Conservation (phyloP, 441 rosid genomes). For the Theobroma grandiflorum region DNA sequence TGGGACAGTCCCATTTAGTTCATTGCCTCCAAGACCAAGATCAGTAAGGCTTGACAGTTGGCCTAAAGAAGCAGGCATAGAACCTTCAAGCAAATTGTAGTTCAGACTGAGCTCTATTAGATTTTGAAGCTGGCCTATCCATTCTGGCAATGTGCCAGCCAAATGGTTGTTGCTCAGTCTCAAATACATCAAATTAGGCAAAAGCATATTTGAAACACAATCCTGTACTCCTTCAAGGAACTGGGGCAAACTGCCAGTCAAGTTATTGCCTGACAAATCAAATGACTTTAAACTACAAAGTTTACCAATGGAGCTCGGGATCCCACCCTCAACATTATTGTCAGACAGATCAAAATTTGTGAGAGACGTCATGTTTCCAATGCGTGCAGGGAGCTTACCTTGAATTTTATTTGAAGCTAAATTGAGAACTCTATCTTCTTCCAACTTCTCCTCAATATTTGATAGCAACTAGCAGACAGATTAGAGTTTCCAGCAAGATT, state of each 20-base stretch:
- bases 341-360: slow-evolving; percentile 31
- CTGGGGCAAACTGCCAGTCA: slow-evolving; percentile 48
- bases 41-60: slow-evolving; percentile 33
- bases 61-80: slow-evolving; percentile 45
- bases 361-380: slow-evolving; percentile 52
- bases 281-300: slow-evolving; percentile 47
- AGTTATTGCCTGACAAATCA: slow-evolving; percentile 46
- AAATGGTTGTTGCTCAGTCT: slow-evolving; percentile 40
- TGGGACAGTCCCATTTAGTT: slow-evolving; percentile 50
- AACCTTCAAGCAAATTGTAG: slow-evolving; percentile 48
- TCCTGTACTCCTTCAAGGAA: slow-evolving; percentile 27
- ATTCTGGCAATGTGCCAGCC: slow-evolving; percentile 46
- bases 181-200: slow-evolving; percentile 41
- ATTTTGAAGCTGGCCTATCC: slow-evolving; percentile 48
- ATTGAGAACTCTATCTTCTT: slow-evolving; percentile 37
- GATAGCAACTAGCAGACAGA: slow-evolving; percentile 44
- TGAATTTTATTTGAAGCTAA: slow-evolving; percentile 40
- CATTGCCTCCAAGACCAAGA: slow-evolving; percentile 37
- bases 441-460: slow-evolving; percentile 45
- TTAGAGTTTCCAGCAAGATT: slow-evolving; percentile 37
- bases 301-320: slow-evolving; percentile 52
- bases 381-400: slow-evolving; percentile 47
- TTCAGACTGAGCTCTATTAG: slow-evolving; percentile 40
- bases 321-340: slow-evolving; percentile 40
- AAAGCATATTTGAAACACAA: slow-evolving; percentile 35